A percentile compares a stretch with the other conserved stretches of the same genome.
Conservation (phyloP, 2,329 filamentous ascomycete species). For the Grosmannia serpens region DNA sequence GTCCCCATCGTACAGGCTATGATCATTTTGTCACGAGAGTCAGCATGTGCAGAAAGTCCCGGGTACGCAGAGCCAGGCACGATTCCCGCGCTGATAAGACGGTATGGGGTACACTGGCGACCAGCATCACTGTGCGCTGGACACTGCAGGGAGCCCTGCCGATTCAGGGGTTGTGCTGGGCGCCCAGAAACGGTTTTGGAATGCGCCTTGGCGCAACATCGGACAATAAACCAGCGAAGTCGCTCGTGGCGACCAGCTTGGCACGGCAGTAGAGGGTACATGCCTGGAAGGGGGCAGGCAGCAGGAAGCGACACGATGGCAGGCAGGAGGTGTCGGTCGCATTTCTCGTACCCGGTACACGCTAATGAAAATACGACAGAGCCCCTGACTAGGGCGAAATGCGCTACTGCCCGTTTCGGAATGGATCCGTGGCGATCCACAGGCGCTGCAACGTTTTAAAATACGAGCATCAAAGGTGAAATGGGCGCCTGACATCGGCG, state of each 20-base stretch:
- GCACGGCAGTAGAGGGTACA: neutral
- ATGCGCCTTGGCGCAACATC: neutral
- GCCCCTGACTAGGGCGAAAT: neutral
- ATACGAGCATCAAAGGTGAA: neutral
- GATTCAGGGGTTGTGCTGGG: neutral
- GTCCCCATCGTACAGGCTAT: neutral
- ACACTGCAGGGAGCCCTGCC: neutral
- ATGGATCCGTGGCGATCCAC: neutral
- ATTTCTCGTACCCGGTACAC: neutral
- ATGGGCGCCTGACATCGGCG: neutral
- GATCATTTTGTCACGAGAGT: neutral
- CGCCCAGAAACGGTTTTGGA: neutral
- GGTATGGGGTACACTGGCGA: neutral
- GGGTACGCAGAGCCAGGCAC: neutral
- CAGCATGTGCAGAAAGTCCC: neutral
- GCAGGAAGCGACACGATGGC: neutral
- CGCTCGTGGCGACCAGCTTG: neutral
- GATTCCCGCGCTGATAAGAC: no score
- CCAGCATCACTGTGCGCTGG: neutral
- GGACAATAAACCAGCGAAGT: neutral
- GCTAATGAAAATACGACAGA: neutral
- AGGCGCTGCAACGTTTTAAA: neutral
- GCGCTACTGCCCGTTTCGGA: neutral
- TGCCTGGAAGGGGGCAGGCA: neutral
- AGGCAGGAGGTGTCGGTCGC: neutral